Base-by-base conservation (phyloP, 805 yeast species). In the Wickerhamomyces hampshirensis region DNA sequence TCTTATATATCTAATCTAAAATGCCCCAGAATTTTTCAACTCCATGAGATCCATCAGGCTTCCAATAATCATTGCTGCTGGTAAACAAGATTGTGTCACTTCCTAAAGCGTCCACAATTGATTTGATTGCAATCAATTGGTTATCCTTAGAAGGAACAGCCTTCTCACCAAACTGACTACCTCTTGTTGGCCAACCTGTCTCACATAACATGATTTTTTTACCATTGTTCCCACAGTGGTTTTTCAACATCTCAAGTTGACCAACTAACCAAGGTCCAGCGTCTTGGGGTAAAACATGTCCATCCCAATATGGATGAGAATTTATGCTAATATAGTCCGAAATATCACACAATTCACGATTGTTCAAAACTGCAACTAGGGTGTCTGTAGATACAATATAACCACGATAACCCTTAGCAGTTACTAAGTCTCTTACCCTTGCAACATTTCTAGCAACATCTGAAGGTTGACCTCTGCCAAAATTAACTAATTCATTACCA, bases 111-210 rank as follows among this genome's bases (percentile, higher is more conserved):
- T 63, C 58, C 18, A 65, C 69, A 38, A 79, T 73, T 33, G 77
- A 63, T 44, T 69, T 55, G 34, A 78, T 53, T 10, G 82, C 81
- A 12, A 65, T 48, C 32, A 64, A 55, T 56, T 79, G 84, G 62
- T 77, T 73, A 3, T 47, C 53, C 24, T 46, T 49, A 13, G 79
- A 71, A 26, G 84, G 84, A 19, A 76, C 75, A 42, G 78, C 77
- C 35, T 48, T 47, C 18, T 33, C 35, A 37, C 80, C 80, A 51
- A 66, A 71, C 37, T 69, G 51, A 46, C 63, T 58, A 48, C 85
- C 84, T 47, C 65, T 50, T 6, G 80, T 69, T 46, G 85, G 85
- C 86, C 86, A 78, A 23, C 85, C 86, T 31, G 81, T 71, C 61
- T 79, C 86, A 42, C 76, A 65, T 43, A 77, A 58, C 5, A 58